A percentile compares a stretch with the other conserved stretches of the same genome.
phyloP scores from a whole-genome alignment of 768 basidiomycete species.

The Candolleomyces aberdarensis region DNA sequence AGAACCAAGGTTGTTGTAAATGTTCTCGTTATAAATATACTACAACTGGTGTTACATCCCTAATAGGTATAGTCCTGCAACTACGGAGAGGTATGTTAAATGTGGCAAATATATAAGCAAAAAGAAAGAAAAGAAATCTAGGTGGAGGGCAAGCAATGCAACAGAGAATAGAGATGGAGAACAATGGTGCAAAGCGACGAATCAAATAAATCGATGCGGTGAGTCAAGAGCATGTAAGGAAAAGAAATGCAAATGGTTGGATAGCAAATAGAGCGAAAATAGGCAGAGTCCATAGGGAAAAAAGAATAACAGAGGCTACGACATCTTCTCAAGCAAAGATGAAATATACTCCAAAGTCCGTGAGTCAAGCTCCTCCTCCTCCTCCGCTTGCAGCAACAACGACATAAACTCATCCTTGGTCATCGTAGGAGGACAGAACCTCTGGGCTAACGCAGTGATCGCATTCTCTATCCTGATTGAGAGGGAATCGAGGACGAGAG shows the following conservation, averaged over 20 bases:
- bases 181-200: too few species aligned
- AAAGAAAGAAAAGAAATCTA: background rate
- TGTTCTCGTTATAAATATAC: background rate
- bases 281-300: background rate
- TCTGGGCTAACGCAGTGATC: constrained; percentile 33
- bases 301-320: background rate
- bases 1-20: too few species aligned
- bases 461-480: constrained; percentile 77
- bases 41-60: constrained; percentile 3
- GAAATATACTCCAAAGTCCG: constrained; percentile 42
- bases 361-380: constrained; percentile 40
- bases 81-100: background rate
- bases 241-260: background rate
- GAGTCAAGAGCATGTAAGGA: too few species aligned
- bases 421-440: constrained; percentile 18
- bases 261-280: background rate
- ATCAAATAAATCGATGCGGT: too few species aligned
- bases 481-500: constrained; percentile 73
- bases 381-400: constrained; percentile 34
- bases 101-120: background rate
- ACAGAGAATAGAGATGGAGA: background rate
- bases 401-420: constrained; percentile 30
- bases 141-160: background rate
- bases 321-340: constrained; percentile 20
- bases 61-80: constrained; percentile 4